Conservation (phyloP, 345 rosid genomes). For the Hibiscus tridactylites region DNA sequence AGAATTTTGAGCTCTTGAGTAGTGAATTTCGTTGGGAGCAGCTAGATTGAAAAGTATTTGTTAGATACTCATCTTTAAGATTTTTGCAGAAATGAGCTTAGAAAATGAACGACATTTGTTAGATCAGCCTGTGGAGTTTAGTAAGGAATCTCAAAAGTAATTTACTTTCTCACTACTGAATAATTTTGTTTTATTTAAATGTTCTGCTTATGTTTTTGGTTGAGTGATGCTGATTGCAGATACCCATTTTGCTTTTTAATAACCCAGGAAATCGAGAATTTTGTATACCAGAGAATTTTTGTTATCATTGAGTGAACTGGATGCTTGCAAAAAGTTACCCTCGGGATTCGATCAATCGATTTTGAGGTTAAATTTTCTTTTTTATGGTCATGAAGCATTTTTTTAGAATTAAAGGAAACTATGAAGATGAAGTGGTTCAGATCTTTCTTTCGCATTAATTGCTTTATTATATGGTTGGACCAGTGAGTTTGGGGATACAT, state of each 20-base stretch:
- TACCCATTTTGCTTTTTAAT: constrained; percentile 9
- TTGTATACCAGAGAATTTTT: constrained; percentile 64
- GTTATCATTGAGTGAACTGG: constrained; percentile 59
- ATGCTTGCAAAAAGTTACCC: constrained; percentile 68
- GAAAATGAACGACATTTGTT: constrained; percentile 35
- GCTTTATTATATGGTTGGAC: constrained; percentile 5
- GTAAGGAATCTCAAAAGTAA: constrained; percentile 37
- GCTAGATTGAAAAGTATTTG: background rate
- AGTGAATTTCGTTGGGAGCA: background rate
- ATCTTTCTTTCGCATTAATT: constrained; percentile 5
- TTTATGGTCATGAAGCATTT: background rate
- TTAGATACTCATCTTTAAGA: background rate
- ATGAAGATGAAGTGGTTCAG: background rate
- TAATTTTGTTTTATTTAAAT: background rate
- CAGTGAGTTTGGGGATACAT: constrained; percentile 64
- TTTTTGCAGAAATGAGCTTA: constrained; percentile 51
- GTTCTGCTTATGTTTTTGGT: background rate
- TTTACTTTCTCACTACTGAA: background rate
- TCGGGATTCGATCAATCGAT: constrained; percentile 48
- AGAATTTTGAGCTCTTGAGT: constrained; percentile 6
- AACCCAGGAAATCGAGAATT: constrained; percentile 49
- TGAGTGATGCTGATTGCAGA: background rate
- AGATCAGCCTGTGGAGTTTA: constrained; percentile 32
- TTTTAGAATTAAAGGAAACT: background rate
- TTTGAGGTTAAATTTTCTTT: constrained; percentile 36